Evolutionary conservation across 2,329 filamentous ascomycete species (phyloP).

Genomic region (Mollisia scopiformis): DNA sequence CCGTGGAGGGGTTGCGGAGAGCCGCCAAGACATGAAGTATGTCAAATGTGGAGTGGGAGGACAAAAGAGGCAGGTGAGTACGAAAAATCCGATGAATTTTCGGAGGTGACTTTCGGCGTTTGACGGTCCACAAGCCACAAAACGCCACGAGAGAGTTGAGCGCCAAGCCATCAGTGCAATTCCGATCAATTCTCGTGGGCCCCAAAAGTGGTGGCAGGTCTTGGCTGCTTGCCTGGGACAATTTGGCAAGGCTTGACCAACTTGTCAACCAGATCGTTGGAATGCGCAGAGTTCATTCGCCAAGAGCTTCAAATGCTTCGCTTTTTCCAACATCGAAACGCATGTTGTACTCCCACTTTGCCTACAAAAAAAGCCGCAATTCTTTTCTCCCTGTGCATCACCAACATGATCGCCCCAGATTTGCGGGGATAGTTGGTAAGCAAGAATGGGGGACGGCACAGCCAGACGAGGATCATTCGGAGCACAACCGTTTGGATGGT

Average conservation of each 20-base stretch:
- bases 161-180: neutral
- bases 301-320: neutral
- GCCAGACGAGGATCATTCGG: neutral
- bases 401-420: neutral
- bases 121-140: neutral
- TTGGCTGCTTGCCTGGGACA: neutral
- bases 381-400: neutral
- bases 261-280: neutral
- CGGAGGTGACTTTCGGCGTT: neutral
- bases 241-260: neutral
- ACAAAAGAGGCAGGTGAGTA: neutral
- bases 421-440: neutral
- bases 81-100: too few species aligned
- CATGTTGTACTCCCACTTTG: neutral
- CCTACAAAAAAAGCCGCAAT: neutral
- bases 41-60: neutral
- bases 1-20: neutral
- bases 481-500: neutral
- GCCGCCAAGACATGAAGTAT: neutral
- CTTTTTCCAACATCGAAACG: neutral
- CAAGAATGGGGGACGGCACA: neutral
- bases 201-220: neutral
- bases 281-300: neutral
- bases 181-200: neutral
- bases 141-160: neutral